Conservation (phyloP, 2,329 filamentous ascomycete species). For the Pezicula rhizophila region DNA sequence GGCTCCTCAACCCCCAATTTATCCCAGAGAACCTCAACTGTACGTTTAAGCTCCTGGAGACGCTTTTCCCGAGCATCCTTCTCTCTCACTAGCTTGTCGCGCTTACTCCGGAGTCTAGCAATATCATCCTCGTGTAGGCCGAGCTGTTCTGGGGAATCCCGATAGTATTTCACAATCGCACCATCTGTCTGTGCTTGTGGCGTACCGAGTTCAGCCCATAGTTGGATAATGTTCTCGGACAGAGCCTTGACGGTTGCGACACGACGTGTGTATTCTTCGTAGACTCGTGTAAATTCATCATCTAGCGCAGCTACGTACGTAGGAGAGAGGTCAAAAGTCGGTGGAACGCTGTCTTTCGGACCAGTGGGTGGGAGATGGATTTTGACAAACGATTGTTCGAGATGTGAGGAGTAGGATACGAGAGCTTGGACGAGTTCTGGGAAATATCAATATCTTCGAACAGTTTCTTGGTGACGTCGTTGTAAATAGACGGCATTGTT, state of each 20-base stretch:
- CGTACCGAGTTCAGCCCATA: constrained; percentile 94
- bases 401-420: constrained; percentile 92
- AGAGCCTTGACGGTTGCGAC: constrained; percentile 68
- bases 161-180: constrained; percentile 81
- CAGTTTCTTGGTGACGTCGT: not conserved
- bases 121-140: constrained; percentile 88
- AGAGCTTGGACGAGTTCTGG: constrained; percentile 87
- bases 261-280: constrained; percentile 90
- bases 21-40: constrained; percentile 85
- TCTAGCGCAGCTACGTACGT: constrained; percentile 83
- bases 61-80: constrained; percentile 75
- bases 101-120: constrained; percentile 61
- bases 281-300: constrained; percentile 85
- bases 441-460: constrained; percentile 10
- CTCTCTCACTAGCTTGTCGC: constrained; percentile 80
- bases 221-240: constrained; percentile 79
- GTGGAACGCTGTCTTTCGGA: constrained; percentile 68
- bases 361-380: constrained; percentile 79
- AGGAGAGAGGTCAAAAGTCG: constrained; percentile 87
- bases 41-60: constrained; percentile 66
- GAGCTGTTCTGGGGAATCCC: constrained; percentile 86
- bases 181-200: constrained; percentile 89
- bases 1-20: constrained; percentile 76
- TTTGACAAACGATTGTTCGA: constrained; percentile 82
- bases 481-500: not conserved